Evolutionary conservation across 2,329 filamentous ascomycete species (phyloP), one percentile per base, ranked within the genome.

Genomic region (Waltergamsia citrina): DNA sequence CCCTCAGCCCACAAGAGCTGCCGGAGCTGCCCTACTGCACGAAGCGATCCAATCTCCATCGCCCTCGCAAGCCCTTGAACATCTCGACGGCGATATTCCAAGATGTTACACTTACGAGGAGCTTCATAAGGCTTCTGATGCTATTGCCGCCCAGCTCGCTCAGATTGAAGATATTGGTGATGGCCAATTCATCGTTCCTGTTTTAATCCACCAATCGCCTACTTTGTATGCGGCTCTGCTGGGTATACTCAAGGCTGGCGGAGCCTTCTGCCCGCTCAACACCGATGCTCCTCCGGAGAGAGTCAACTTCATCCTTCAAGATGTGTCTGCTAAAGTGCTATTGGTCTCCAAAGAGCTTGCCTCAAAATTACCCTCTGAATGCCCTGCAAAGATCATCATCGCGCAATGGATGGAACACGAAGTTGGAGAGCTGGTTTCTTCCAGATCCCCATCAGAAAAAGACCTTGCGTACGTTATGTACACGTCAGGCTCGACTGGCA

Each of bases 391-490:
- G 9, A 39, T 67, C 12, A 41, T 73, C 24, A 39, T 56, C 24
- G 55, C 65, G 25, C 54, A 60, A 25, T 35, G 21, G 16, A 43
- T 54, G 15, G 36, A 43, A 8, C 38, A 44, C 25, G n/a, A n/a
- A n/a, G n/a, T n/a, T n/a, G n/a, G n/a, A n/a, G n/a, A n/a, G n/a
- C n/a, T n/a, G n/a, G n/a, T n/a, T n/a, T n/a, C n/a, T n/a, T n/a
- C n/a, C n/a, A n/a, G n/a, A n/a, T n/a, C n/a, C n/a, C n/a, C n/a
- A n/a, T n/a, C n/a, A n/a, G n/a, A n/a, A 1, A 47, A 60, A 2
- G 60, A 70, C 39, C 53, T 88, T 17, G 86, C 88, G 17, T 95
- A 95, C 61, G 74, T 94, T 38, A 87, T 94, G 77, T 95, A 94
- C 53, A 94, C 88, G 1, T 93, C 85, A 29, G 87, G 87, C 4